Base-by-base conservation (phyloP, 2,329 filamentous ascomycete genomes). In the Neofusicoccum laricinum region DNA sequence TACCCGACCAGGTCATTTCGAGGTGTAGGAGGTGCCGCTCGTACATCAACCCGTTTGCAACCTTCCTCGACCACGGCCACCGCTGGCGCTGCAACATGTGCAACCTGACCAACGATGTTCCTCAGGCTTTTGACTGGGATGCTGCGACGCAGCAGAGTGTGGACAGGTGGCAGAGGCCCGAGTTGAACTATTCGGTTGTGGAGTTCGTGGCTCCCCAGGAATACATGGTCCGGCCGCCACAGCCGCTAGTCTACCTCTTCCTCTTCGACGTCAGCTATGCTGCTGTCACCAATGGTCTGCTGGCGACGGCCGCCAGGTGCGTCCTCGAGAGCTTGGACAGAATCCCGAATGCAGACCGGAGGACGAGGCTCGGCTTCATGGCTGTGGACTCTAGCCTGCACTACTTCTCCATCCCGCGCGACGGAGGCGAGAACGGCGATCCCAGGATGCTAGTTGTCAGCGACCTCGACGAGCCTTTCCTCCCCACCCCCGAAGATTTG, bases 1-100 rank as follows among this genome's bases (percentile, higher is more conserved):
- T 98, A 32, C 91, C 96, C 74, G 95, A 99, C 76, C 95, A 98
- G 79, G 91, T 98, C 68, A 99, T 99, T 76, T 96, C 94, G 64
- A 89, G 95, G 73, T 99, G 95, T 83, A 88, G 95, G 77, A 89
- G 95, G 79, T 99, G 95, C 80, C 86, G 95, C 71, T 95, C 94
- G 64, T 98, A 98, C 77, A 98, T 98, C 83, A 98, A 98, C 77
- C 93, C 95, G 12, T 99, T 94, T 71, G 95, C 96, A 66, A 92
- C 92, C 51, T 99, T 99, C 81, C 82, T 99, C 66, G 95, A 99
- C 72, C 92, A 98, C 74, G 95, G 95, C 51, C 95, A 99, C 80
- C 87, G 95, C 74, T 99, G 95, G 95, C 90, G 94, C 73, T 99
- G 95, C 82, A 99, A 99, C 80, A 97, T 99, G 93, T 99, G 95